A percentile compares a stretch with the other conserved stretches of the same genome.
Evolutionary conservation across 202 grass and related monocot genomes (phyloP).

Genomic region (Setaria italica): DNA sequence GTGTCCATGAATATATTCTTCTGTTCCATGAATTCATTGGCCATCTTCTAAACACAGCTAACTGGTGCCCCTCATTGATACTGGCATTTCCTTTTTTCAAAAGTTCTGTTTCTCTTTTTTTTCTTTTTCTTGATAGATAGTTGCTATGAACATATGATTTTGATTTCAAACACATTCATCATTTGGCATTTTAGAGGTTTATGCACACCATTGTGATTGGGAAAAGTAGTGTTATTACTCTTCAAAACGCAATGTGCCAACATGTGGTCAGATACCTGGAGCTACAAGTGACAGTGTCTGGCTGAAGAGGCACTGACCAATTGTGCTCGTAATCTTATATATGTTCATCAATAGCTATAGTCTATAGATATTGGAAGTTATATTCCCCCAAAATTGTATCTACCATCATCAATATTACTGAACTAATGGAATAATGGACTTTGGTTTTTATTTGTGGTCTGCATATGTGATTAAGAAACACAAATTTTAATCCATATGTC

Average conservation of each 20-base stretch:
- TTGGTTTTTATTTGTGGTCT: neutral
- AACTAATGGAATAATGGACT: neutral
- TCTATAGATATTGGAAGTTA: neutral
- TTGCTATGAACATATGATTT: neutral
- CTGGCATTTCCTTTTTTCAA: neutral
- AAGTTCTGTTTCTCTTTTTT: neutral
- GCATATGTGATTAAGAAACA: neutral
- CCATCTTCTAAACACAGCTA: neutral
- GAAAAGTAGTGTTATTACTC: neutral
- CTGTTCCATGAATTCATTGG: neutral
- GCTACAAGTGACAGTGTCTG: neutral
- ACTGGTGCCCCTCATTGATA: neutral
- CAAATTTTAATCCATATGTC: neutral
- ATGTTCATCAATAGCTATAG: neutral
- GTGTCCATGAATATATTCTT: neutral
- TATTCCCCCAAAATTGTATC: neutral
- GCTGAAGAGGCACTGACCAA: slow-evolving; percentile 6
- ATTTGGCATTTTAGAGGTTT: slow-evolving; percentile 18
- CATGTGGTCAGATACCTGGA: neutral
- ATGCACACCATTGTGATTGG: neutral
- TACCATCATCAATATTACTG: neutral
- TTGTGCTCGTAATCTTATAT: neutral
- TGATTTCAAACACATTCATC: neutral
- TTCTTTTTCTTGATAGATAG: slow-evolving; percentile 10
- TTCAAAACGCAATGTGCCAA: slow-evolving; percentile 9